Evolutionary conservation across 345 rosid genomes (phyloP).

Genomic region (Ailanthus altissimus): DNA sequence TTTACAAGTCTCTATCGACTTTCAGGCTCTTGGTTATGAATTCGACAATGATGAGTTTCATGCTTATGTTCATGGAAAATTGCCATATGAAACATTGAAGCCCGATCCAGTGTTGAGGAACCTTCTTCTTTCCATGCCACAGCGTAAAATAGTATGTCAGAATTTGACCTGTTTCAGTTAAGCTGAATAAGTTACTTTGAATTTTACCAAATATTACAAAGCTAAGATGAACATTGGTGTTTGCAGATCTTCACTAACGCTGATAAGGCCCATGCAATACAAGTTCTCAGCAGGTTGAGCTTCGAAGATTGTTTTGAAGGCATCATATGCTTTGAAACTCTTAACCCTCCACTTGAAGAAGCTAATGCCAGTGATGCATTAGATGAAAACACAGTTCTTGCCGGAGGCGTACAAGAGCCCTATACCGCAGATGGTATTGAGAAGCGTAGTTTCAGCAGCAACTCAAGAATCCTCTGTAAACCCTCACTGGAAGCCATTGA

Average conservation of each 20-base stretch:
- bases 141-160: conserved; percentile 68
- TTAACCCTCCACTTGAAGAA: conserved; percentile 50
- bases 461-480: conserved; percentile 56
- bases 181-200: neutral
- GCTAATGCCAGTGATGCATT: conserved; percentile 26
- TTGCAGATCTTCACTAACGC: conserved; percentile 80
- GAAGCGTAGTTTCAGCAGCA: conserved; percentile 19
- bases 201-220: neutral
- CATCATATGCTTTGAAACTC: conserved; percentile 76
- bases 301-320: conserved; percentile 83
- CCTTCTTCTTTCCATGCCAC: conserved; percentile 82
- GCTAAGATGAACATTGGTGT: conserved; percentile 5
- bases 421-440: conserved; percentile 8
- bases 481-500: conserved; percentile 65
- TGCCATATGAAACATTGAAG: conserved; percentile 70
- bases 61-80: conserved; percentile 74
- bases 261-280: conserved; percentile 56
- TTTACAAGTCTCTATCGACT: neutral
- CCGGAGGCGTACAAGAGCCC: conserved; percentile 16
- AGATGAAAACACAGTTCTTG: conserved; percentile 25
- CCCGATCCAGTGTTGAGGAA: conserved; percentile 73
- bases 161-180: neutral
- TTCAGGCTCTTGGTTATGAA: conserved; percentile 79
- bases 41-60: conserved; percentile 88
- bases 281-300: conserved; percentile 53